Percentiles rank a stretch among this genome's conserved stretches.
These are phyloP conservation scores for Exophiala lecanii-corni DNA, from an alignment of 2,329 filamentous ascomycete genomes.

Conservation along the genomic window DNA sequence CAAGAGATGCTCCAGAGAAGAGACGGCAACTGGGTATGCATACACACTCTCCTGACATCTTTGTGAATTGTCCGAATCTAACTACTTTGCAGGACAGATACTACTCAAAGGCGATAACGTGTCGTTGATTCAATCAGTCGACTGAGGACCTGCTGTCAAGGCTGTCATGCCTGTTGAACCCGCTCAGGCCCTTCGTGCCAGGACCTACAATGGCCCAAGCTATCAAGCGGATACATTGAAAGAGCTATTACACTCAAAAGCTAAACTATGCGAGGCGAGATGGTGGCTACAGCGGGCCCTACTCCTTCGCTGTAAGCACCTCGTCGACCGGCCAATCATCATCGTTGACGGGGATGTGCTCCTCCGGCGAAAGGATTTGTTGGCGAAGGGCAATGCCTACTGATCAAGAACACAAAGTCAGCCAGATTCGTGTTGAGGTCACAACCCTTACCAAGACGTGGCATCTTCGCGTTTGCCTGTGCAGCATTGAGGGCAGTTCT, in stretches of 20 bases:
- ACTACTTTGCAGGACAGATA: slow-evolving; percentile 61
- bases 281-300: no score
- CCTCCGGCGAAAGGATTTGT: slow-evolving; percentile 66
- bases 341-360: slow-evolving; percentile 67
- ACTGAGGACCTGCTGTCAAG: no score
- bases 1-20: slow-evolving; percentile 75
- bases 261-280: no score
- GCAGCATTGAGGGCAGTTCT: slow-evolving; percentile 34
- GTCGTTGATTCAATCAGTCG: slow-evolving; percentile 64
- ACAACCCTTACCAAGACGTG: slow-evolving; percentile 53
- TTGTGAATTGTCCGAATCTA: slow-evolving; percentile 2
- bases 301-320: slow-evolving; percentile 40
- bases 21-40: slow-evolving; percentile 70
- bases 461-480: slow-evolving; percentile 41
- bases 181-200: no score
- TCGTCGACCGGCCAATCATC: slow-evolving; percentile 79
- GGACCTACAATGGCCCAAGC: no score
- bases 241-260: no score
- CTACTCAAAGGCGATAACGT: slow-evolving; percentile 86
- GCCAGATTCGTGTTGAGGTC: slow-evolving; percentile 24
- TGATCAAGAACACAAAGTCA: slow-evolving; percentile 35
- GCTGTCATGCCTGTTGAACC: no score
- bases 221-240: no score
- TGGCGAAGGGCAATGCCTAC: slow-evolving; percentile 80
- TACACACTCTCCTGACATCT: background rate